Base-by-base conservation (phyloP, 1,284 basidiomycete species). In the Sphaerobolus stellatus region DNA sequence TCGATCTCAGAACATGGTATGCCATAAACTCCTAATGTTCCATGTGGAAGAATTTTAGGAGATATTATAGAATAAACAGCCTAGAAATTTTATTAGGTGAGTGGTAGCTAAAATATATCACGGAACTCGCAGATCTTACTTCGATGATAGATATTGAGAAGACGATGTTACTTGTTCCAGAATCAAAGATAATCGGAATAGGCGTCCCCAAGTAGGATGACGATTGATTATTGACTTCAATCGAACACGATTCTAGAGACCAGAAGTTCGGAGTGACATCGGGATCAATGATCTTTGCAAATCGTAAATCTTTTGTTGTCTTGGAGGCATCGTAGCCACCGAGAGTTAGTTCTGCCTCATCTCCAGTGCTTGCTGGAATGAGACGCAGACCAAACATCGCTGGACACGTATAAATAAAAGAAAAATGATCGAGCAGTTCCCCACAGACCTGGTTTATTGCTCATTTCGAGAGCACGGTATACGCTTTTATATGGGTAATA, bases 121-220 rank as follows among this genome's bases (percentile, higher is more conserved):
- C n/a, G 6, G 25, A n/a, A n/a, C n/a, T n/a, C n/a, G n/a, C n/a
- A 46, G 7, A 48, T 14, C 49, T 18, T 22, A 56, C 55, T 22
- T 52, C 28, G 2, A 50, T 52, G 20, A 48, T 48, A 14, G 28
- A 27, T 20, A 47, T 38, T n/a, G n/a, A 31, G 29, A 56, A 56
- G n/a, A 52, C 44, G 18, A 29, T 24, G 36, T 56, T 56, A 25
- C 50, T 52, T 7, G 55, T 56, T 16, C 55, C 55, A 11, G 55
- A 56, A 43, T 56, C 55, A 34, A 56, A 56, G n/a, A 53, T 47
- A 28, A 53, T 52, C n/a, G n/a, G n/a, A n/a, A 48, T 30, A 14
- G 7, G 43, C 25, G 22, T 20, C 6, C 9, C 24, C 34, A 28
- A 38, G 33, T 20, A 52, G 30, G 43, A n/a, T 4, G 44, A 8